These are phyloP conservation scores for Rhodotorula sp. DNA, from an alignment of 1,284 basidiomycete species.

Conservation along the genomic window DNA sequence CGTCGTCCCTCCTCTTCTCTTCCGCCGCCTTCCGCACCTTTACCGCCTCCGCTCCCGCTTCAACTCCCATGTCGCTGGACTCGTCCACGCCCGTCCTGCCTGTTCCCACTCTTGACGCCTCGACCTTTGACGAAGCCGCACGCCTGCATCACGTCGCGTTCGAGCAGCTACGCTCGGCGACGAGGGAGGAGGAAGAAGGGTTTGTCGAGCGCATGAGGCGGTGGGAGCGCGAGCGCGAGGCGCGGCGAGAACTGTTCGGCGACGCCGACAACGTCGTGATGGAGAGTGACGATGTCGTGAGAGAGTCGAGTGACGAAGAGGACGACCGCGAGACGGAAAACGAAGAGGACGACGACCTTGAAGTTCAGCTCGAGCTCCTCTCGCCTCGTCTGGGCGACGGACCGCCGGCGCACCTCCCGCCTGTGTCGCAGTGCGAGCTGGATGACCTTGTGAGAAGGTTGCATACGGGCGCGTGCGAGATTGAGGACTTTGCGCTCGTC, in stretches of 20 bases:
- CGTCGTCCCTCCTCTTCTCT: not conserved
- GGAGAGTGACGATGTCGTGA: not conserved
- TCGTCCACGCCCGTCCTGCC: not conserved
- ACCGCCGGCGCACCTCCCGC: not conserved
- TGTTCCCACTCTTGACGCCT: not conserved
- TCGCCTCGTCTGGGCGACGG: not conserved
- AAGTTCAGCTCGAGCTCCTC: constrained; percentile 15
- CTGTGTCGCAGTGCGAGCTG: constrained; percentile 14
- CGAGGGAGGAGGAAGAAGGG: constrained; percentile 13
- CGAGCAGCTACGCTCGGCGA: constrained; percentile 26
- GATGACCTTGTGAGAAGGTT: constrained; percentile 19
- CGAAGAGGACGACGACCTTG: constrained; percentile 23
- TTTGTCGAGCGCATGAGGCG: constrained; percentile 33
- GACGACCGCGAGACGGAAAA: not conserved
- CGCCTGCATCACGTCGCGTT: constrained; percentile 28
- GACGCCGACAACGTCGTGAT: not conserved
- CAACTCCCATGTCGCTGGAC: too few species aligned
- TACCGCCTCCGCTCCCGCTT: too few species aligned
- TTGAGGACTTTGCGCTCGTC: constrained; percentile 27
- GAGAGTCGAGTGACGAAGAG: not conserved
- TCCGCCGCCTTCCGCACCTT: not conserved
- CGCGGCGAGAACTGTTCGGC: not conserved
- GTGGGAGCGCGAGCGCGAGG: constrained; percentile 16
- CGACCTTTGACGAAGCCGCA: constrained; percentile 9
- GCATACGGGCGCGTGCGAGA: constrained; percentile 19